Conservation (phyloP, 1,284 basidiomycete genomes). For the Sporisorium scitamineum region DNA sequence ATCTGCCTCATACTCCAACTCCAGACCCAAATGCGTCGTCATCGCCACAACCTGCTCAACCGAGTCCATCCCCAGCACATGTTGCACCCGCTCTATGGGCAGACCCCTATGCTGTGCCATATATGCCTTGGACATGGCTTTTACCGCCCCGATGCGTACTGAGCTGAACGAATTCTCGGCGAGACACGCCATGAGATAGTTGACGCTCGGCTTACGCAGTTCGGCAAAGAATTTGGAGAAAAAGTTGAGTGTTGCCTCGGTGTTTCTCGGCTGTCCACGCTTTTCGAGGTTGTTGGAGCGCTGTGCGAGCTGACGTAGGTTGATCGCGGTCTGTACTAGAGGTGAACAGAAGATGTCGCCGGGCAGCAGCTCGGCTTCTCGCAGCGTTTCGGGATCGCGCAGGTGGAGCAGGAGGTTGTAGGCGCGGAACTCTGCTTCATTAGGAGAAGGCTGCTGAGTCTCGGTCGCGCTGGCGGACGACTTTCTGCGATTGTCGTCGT, state of each 20-base stretch:
- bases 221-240: slow-evolving; percentile 75
- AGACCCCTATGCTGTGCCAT: slow-evolving; percentile 68
- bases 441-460: slow-evolving; percentile 75
- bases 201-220: slow-evolving; percentile 69
- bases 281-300: slow-evolving; percentile 76
- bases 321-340: slow-evolving; percentile 82
- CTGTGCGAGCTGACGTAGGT: slow-evolving; percentile 84
- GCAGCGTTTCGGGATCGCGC: slow-evolving; percentile 82
- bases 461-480: slow-evolving; percentile 1
- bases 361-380: slow-evolving; percentile 80
- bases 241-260: slow-evolving; percentile 73
- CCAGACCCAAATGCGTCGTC: slow-evolving; percentile 68
- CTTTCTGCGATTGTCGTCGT: slow-evolving; percentile 76
- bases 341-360: slow-evolving; percentile 78
- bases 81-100: slow-evolving; percentile 46
- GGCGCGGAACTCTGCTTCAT: slow-evolving; percentile 93
- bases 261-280: slow-evolving; percentile 70
- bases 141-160: slow-evolving; percentile 72
- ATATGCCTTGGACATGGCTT: slow-evolving; percentile 72
- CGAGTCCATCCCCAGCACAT: slow-evolving; percentile 54
- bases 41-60: slow-evolving; percentile 59
- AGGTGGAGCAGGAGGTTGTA: slow-evolving; percentile 94
- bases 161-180: slow-evolving; percentile 73
- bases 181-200: slow-evolving; percentile 73
- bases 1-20: slow-evolving; percentile 58